Percentiles rank a stretch among this genome's conserved stretches.
phyloP scores from a whole-genome alignment of 1,284 basidiomycete genomes.

The Filobasidium uniguttulatum region DNA sequence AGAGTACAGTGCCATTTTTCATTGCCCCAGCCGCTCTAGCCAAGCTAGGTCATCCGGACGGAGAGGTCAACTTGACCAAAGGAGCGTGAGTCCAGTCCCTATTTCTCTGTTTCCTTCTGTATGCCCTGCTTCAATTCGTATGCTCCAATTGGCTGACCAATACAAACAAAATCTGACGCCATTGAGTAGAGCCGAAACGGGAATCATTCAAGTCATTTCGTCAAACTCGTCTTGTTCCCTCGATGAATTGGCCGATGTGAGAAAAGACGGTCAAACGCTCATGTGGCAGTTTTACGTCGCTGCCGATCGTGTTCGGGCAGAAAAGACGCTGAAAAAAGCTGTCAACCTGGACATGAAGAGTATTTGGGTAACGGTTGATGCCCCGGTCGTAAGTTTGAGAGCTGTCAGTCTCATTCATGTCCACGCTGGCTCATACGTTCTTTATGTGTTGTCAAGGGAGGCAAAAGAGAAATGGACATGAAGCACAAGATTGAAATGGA shows the following conservation, averaged over 20 bases:
- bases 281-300: conserved; percentile 30
- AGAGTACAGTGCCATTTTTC: conserved; percentile 65
- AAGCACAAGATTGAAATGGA: conserved; percentile 21
- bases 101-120: not conserved
- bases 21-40: conserved; percentile 53
- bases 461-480: conserved; percentile 33
- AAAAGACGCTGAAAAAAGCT: conserved; percentile 33
- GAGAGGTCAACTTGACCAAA: conserved; percentile 39
- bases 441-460: conserved; percentile 16
- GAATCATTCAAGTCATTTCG: conserved; percentile 37
- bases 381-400: conserved; percentile 29
- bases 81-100: conserved; percentile 36
- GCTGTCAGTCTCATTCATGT: no score
- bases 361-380: conserved; percentile 40
- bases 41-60: conserved; percentile 25
- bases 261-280: conserved; percentile 22
- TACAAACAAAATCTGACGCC: no score
- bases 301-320: conserved; percentile 26
- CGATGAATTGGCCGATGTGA: conserved; percentile 39
- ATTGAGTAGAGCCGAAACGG: conserved; percentile 15
- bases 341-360: conserved; percentile 32
- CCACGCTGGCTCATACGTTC: not conserved
- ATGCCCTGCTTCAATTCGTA: not conserved
- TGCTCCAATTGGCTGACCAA: no score
- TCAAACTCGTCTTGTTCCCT: conserved; percentile 37